Evolutionary conservation across 257 asterid species (phyloP), one percentile per base, ranked within the genome.

Genomic region (Nicotiana obtusifolia): DNA sequence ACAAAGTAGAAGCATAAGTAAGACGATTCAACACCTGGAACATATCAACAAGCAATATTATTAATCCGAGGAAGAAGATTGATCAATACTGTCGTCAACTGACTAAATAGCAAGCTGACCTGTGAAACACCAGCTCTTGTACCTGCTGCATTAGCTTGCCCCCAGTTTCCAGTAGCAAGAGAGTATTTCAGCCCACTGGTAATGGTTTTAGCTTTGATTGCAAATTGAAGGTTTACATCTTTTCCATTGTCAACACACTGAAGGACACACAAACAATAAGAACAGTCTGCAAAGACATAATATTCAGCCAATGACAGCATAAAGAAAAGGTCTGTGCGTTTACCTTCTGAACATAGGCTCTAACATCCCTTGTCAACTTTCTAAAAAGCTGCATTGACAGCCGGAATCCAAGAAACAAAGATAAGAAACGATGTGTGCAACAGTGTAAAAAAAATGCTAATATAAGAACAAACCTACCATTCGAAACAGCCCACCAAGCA

Each of bases 71-170:
- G 76, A 83, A 49, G 26, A 19, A 44, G 15, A 62, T 15, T 10
- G 7, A 49, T 16, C 62, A 75, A 49, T 49, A 4, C 24, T 49
- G 62, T 4, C 15, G 44, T 66, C n/a, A 61, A 80, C 82, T 31
- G 53, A 61, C 69, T 68, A 64, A 84, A 10, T 19, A 19, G 81
- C 37, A 64, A 20, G 67, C 82, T 81, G 83, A 95, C 98, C 97
- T 95, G 99, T 81, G 99, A 95, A 87, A 95, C 99, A 81, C 99
- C 99, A 82, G 98, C 98, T 86, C 98, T 91, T 30, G 98, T 94
- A 69, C 99, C 98, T 5, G 99, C 99, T 26, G 98, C 99, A 86
- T 95, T 95, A 65, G 99, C 99, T 91, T 95, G 99, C 82, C 99
- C 99, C 99, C 99, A 95, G 85, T 95, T 95, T 47, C 99, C 99